Conservation (phyloP, 768 basidiomycete genomes). For the Xanthoconium stramineum region DNA sequence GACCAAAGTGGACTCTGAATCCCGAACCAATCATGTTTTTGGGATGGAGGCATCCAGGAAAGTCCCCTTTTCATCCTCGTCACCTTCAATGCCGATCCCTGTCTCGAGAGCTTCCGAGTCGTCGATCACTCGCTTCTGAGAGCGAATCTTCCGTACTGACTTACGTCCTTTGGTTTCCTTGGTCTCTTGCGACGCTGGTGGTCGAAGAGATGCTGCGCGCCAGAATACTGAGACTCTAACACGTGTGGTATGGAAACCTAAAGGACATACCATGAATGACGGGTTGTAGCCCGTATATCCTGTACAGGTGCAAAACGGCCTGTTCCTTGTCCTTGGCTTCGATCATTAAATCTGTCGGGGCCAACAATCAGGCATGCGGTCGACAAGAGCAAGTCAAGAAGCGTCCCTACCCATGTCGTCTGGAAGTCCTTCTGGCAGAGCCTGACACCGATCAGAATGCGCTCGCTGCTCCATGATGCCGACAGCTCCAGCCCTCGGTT, state of each 20-base stretch:
- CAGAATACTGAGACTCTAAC: not conserved
- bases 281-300: slow-evolving; percentile 69
- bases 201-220: slow-evolving; percentile 37
- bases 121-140: slow-evolving; percentile 32
- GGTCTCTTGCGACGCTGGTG: slow-evolving; percentile 38
- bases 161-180: slow-evolving; percentile 47
- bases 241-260: not conserved
- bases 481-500: slow-evolving; percentile 81
- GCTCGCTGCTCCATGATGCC: slow-evolving; percentile 84
- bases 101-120: slow-evolving; percentile 17
- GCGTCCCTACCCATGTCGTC: slow-evolving; percentile 57
- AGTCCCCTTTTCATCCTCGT: not conserved
- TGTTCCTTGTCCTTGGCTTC: slow-evolving; percentile 95
- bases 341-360: slow-evolving; percentile 73
- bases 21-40: too few species aligned
- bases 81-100: slow-evolving; percentile 1
- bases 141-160: slow-evolving; percentile 19
- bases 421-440: slow-evolving; percentile 59
- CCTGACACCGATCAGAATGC: slow-evolving; percentile 79
- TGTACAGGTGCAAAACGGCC: slow-evolving; percentile 81
- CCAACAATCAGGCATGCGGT: not conserved
- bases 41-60: not conserved
- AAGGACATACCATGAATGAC: slow-evolving; percentile 52
- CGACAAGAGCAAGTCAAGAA: not conserved
- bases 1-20: not conserved